These are phyloP conservation scores for Eremothecium cymbalariae DNA, from an alignment of 1,139 yeast genomes.

Conservation along the genomic window DNA sequence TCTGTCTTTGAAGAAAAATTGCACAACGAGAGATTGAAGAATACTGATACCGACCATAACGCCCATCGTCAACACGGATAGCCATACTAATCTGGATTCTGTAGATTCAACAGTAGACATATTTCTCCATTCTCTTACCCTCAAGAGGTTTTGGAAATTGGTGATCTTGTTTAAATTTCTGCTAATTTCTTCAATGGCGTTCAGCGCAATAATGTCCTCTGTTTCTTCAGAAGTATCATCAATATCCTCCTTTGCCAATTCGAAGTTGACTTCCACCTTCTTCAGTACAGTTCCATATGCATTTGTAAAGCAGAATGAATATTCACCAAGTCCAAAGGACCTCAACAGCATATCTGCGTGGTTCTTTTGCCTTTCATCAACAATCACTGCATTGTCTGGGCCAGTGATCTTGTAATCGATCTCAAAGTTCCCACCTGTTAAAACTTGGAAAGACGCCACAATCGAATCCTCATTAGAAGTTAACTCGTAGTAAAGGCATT, in stretches of 20 bases:
- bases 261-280: slow-evolving; percentile 57
- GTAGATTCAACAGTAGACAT: slow-evolving; percentile 64
- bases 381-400: slow-evolving; percentile 51
- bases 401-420: slow-evolving; percentile 53
- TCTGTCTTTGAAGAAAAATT: slow-evolving; percentile 36
- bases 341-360: slow-evolving; percentile 52
- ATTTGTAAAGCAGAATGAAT: slow-evolving; percentile 59
- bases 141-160: slow-evolving; percentile 53
- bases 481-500: slow-evolving; percentile 35
- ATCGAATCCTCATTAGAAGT: slow-evolving; percentile 32
- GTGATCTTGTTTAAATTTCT: slow-evolving; percentile 50
- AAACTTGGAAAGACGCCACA: slow-evolving; percentile 40
- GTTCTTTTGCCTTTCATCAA: slow-evolving; percentile 46
- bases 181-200: slow-evolving; percentile 51
- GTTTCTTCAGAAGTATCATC: slow-evolving; percentile 42
- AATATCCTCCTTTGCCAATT: slow-evolving; percentile 42
- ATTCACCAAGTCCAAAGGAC: slow-evolving; percentile 50
- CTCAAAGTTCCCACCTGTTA: slow-evolving; percentile 62
- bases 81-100: slow-evolving; percentile 54
- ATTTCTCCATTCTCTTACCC: slow-evolving; percentile 68
- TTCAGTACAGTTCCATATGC: slow-evolving; percentile 59
- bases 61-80: slow-evolving; percentile 51
- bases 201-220: slow-evolving; percentile 47
- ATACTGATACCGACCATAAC: slow-evolving; percentile 60
- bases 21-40: slow-evolving; percentile 55